These are phyloP conservation scores for Venturia oleaginea DNA, from an alignment of 2,329 filamentous ascomycete genomes.

Conservation along the genomic window DNA sequence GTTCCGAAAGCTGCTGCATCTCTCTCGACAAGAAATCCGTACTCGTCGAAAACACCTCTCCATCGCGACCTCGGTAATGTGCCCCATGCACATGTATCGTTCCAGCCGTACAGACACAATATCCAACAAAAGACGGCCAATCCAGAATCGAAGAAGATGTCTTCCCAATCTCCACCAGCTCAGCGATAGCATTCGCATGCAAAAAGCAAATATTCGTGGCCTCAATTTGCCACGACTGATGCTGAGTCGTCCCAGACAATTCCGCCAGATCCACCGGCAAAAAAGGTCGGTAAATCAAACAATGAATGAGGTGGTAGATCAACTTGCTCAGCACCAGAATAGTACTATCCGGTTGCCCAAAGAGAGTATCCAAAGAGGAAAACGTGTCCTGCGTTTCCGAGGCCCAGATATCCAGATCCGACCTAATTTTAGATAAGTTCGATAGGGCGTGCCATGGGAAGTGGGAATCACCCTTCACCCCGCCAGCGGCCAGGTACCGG, in stretches of 20 bases:
- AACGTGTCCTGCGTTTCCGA: conserved; percentile 73
- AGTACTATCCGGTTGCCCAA: conserved; percentile 69
- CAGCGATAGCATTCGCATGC: conserved; percentile 79
- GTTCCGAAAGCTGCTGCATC: conserved; percentile 69
- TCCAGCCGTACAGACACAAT: conserved; percentile 77
- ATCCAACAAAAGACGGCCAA: conserved; percentile 80
- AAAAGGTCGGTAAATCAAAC: conserved; percentile 78
- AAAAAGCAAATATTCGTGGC: conserved; percentile 80
- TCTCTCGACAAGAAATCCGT: conserved; percentile 65
- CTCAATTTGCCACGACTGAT: conserved; percentile 89
- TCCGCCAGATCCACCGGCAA: conserved; percentile 76
- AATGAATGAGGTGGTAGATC: conserved; percentile 79
- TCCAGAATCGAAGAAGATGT: conserved; percentile 62
- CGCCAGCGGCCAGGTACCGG: conserved; percentile 72
- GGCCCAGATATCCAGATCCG: conserved; percentile 78
- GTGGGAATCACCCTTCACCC: conserved; percentile 81
- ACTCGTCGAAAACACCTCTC: conserved; percentile 54
- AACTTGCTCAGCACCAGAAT: conserved; percentile 74
- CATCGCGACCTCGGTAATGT: conserved; percentile 60
- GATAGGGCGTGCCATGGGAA: conserved; percentile 87
- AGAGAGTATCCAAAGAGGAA: conserved; percentile 63
- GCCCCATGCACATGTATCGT: conserved; percentile 83
- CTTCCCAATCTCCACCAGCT: conserved; percentile 70
- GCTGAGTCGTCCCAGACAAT: conserved; percentile 68
- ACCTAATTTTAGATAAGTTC: conserved; percentile 74